Evolutionary conservation across 1,284 basidiomycete species (phyloP), one percentile per base, ranked within the genome.

Genomic region (Fomitopsis palustris): DNA sequence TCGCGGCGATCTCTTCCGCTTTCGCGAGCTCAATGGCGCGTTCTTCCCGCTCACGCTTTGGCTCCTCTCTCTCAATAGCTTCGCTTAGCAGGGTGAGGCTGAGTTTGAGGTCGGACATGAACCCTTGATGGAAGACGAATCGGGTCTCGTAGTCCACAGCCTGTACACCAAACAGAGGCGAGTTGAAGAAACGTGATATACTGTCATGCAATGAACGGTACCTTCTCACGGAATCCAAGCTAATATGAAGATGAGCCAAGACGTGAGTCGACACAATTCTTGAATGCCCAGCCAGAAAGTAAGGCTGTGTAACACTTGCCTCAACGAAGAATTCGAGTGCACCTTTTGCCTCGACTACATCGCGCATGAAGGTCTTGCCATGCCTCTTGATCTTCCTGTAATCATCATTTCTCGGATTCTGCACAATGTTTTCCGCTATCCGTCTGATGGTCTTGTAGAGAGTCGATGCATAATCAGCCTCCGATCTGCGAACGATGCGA

Each of bases 281-380:
- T 47, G 23, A 12, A 16, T 14, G 10, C 41, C 3, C 4, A 17
- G 12, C 41, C 19, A 25, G 27, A 19, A 5, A 4, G 29, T 25
- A 29, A 19, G 25, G 10, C 23, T n/a, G n/a, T 17, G 25, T 9
- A n/a, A 12, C n/a, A 70, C 81, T 65, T 37, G 90, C 90, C 69
- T 82, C 87, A 47, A 89, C 78, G 1, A 87, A 88, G 74, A 88
- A 92, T 69, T 93, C 90, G 38, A 93, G 73, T 0, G 88, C 79
- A 1, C 91, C 90, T 68, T 86, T 89, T 0, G 83, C 81, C 33
- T 80, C 72, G 19, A 83, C 72, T 27, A 90, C 67, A 55, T 81
- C 72, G n/a, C 78, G 75, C 72, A 86, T 86, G 74, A 91, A 88
- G 12, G 76, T 75, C 43, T 69, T 69, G 64, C 92, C 92, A 19